Percentiles rank a stretch among this genome's conserved stretches.
Conservation (phyloP, 2,329 filamentous ascomycete species). For the Aphanocladium album region DNA sequence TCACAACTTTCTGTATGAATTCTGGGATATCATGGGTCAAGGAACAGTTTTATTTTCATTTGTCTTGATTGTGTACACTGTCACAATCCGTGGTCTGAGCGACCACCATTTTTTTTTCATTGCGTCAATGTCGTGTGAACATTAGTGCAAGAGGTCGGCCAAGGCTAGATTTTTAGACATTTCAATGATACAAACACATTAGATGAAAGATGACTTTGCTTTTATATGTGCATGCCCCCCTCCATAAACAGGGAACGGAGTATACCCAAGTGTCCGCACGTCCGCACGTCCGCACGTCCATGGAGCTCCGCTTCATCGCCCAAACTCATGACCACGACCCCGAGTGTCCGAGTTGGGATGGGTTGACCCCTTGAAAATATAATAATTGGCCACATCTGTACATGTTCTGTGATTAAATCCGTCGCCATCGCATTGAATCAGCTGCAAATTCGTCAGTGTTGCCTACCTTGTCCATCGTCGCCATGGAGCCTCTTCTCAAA, state of each 20-base stretch:
- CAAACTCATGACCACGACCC: too few species aligned
- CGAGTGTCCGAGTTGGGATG: too few species aligned
- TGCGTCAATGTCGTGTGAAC: neutral
- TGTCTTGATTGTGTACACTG: neutral
- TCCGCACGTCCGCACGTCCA: too few species aligned
- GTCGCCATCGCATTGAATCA: too few species aligned
- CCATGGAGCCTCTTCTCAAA: conserved; percentile 35
- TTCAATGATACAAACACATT: neutral
- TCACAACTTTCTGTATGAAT: neutral
- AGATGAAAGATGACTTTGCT: neutral
- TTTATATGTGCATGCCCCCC: too few species aligned
- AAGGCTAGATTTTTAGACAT: conserved; percentile 9
- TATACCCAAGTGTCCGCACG: too few species aligned
- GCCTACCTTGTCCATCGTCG: neutral
- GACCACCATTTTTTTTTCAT: neutral
- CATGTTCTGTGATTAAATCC: too few species aligned
- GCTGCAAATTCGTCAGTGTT: too few species aligned
- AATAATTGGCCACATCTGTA: too few species aligned
- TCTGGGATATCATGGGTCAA: neutral
- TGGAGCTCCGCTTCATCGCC: too few species aligned
- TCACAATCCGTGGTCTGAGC: neutral
- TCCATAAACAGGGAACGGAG: too few species aligned
- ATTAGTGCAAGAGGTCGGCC: neutral
- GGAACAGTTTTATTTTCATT: neutral
- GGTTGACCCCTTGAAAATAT: too few species aligned